Conservation (phyloP, 768 basidiomycete species). For the Mycena venus region DNA sequence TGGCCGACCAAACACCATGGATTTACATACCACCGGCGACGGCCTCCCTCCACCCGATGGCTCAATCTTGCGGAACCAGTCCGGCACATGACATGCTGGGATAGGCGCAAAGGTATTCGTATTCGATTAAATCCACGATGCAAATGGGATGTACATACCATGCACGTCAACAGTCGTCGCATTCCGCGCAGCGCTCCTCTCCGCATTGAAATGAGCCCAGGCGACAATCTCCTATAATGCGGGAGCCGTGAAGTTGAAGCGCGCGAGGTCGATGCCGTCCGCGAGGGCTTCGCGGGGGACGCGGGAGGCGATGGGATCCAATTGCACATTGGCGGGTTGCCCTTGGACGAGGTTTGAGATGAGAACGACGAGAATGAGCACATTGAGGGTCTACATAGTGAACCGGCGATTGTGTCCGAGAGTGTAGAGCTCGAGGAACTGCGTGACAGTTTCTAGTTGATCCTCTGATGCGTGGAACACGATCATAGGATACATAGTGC, state of each 20-base stretch:
- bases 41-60: conserved; percentile 4
- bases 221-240: conserved; percentile 21
- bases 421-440: conserved; percentile 72
- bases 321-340: neutral
- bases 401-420: no score
- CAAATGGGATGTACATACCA: no score
- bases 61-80: conserved; percentile 8
- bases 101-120: no score
- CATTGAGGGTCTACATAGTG: neutral
- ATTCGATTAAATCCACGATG: no score
- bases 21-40: neutral
- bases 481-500: conserved; percentile 89
- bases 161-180: conserved; percentile 21
- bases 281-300: conserved; percentile 14
- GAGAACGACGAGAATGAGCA: neutral
- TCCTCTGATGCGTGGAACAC: conserved; percentile 97
- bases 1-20: neutral
- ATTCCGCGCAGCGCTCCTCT: neutral
- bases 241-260: conserved; percentile 16
- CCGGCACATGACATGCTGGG: conserved; percentile 22
- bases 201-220: conserved; percentile 24
- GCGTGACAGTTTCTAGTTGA: conserved; percentile 93
- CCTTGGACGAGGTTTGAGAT: neutral
- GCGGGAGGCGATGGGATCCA: conserved; percentile 1
- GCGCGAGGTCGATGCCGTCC: conserved; percentile 20